Base-by-base conservation (phyloP, 2,329 filamentous ascomycete species). In the Pseudogymnoascus sp. region DNA sequence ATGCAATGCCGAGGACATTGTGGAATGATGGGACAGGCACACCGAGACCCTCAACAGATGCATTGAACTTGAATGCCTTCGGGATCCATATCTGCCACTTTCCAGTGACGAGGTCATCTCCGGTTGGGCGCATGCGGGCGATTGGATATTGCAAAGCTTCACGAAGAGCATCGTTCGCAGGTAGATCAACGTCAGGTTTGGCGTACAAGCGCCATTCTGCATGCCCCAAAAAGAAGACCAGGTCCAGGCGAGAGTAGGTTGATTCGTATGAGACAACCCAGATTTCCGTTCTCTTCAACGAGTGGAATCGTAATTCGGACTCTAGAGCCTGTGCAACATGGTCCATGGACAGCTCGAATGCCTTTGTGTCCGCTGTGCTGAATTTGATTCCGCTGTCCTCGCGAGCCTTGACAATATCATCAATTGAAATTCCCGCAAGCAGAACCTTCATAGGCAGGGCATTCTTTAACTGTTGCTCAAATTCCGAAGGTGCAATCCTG, bases 171-270 rank as follows among this genome's bases (percentile, higher is more conserved):
- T 74, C 77, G 27, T 75, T 73, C 0, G 74, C 72, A 2, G 77
- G 73, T 31, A 77, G 70, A 12, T 69, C 64, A 3, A 66, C 61
- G 0, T 73, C 69, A n/a, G 78, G 71, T 36, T 77, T 78, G 10
- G 77, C 76, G 65, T 76, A 83, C 4, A 85, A 64, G 0, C 75
- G 71, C 81, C 84, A 84, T 61, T 75, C 69, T 6, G 76, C 68
- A 17, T 66, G 63, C 2, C 62, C 55, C 5, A 69, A 66, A 12
- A 73, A 70, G 12, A 77, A 68, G 4, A 68, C 48, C 70, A 81
- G 69, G 25, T 78, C 73, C n/a, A 81, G 64, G 4, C 67, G 70
- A 2, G 76, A 77, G 8, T 66, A 27, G 1, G 69, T 35, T 3
- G 77, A 77, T 7, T 73, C 72, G 63, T 80, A 82, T 3, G 65